Conservation (phyloP, 78 protist species). For the Reticulomyxa filosa region DNA sequence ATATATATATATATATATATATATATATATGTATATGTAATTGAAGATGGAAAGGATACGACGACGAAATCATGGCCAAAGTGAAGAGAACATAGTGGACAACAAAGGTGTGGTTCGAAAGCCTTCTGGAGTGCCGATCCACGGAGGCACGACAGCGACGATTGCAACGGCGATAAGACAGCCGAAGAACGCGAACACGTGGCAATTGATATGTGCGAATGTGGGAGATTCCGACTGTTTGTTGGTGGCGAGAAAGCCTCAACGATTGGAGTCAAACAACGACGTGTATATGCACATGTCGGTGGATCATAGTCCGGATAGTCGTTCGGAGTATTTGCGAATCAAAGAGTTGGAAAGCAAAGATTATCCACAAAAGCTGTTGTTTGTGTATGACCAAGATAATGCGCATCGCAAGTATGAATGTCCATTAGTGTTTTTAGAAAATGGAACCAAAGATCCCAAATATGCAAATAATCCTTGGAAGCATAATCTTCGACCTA, state of each 20-base stretch:
- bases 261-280: too few species aligned
- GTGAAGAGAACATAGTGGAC: too few species aligned
- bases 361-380: neutral
- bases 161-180: neutral
- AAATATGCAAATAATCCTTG: neutral
- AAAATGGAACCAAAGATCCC: neutral
- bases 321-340: neutral
- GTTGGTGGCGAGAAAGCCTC: too few species aligned
- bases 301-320: constrained; percentile 3
- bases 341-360: neutral
- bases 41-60: too few species aligned
- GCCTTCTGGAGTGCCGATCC: neutral
- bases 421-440: neutral
- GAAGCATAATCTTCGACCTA: constrained; percentile 4
- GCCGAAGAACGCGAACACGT: neutral
- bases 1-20: too few species aligned
- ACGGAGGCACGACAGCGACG: neutral
- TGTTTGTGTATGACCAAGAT: neutral
- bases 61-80: too few species aligned
- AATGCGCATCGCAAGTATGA: neutral
- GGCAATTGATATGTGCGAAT: neutral
- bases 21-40: too few species aligned
- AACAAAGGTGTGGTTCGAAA: too few species aligned
- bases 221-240: neutral
- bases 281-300: too few species aligned